Evolutionary conservation across 2,329 filamentous ascomycete species (phyloP), one percentile per base, ranked within the genome.

Genomic region (Curvularia sp.): DNA sequence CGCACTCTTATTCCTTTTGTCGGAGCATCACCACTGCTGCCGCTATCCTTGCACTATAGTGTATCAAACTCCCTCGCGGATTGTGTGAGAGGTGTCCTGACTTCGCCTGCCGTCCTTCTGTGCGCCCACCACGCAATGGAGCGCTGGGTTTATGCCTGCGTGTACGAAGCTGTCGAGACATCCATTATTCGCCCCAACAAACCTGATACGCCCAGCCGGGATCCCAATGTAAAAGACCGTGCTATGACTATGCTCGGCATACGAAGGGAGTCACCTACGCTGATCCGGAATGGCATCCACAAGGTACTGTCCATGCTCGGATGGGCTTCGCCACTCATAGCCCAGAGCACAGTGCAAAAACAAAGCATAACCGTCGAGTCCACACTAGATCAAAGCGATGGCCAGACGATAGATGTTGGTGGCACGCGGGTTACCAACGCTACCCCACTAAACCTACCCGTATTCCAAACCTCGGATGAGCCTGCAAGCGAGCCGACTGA

Each of bases 131-230:
- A 70, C 39, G 64, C 69, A 10, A 53, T 66, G 9, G 69, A 72
- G 53, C 65, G 68, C 18, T 74, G 66, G 67, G 49, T 74, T 4
- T 67, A 71, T 44, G 65, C 66, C 24, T 60, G 60, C 4, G 61
- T 73, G 12, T 70, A 66, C 31, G 73, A 76, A 58, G 69, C 70
- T 18, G 66, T 75, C 12, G 71, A 76, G 13, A 53, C 65, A 6
- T 68, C 65, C 31, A 63, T 72, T 7, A 67, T 74, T 28, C 67
- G 65, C 44, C 72, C 73, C 12, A 64, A 69, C 20, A 71, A 72
- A 49, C 65, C 72, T n/a, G 71, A 75, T 46, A 55, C 74, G 48
- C 57, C 55, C 18, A 66, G 66, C 38, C 67, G 66, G 22, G 69
- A 74, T 24, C 60, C 67, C 22, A 51, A 58, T 41, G 54, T 53